Base-by-base conservation (phyloP, 129 eudicot genomes). In the Lactuca saligna region DNA sequence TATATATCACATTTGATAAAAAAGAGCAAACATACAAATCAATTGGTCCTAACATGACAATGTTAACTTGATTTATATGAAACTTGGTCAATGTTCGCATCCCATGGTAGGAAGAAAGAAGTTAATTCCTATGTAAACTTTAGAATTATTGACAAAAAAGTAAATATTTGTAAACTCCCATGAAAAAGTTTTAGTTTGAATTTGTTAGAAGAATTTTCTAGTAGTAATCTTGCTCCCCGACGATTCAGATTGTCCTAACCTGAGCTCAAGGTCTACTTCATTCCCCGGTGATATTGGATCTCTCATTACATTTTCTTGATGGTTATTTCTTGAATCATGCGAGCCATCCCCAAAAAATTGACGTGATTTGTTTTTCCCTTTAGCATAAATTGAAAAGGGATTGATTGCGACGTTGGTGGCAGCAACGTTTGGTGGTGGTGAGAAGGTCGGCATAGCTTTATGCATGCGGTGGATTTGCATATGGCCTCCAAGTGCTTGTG, bases 191-290 rank as follows among this genome's bases (percentile, higher is more conserved):
- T 3, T 8, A 29, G 64, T 50, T 63, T 66, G 15, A 46, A 58
- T 57, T 37, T 53, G 65, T 72, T 66, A 78, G 68, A 78, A 72
- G 54, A 78, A 78, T 7, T 66, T 78, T 59, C 74, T 58, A 1
- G 53, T 67, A 17, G 54, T 20, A 51, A 42, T 34, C 51, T 61
- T 69, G 12, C 57, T 39, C 53, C 46, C 63, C 7, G 59, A 31
- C 1, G 65, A 63, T 11, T 31, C 58, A 38, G 38, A 63, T 58
- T 71, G 74, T 8, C 82, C 82, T 62, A 78, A 66, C 70, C 78
- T 72, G 63, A 78, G 82, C 75, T 66, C 82, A 32, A 72, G 82
- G 53, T 78, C 82, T 11, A 78, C 62, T n/a, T 78, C 82, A 7
- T 33, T 29, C 7, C 3, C 59, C 62, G 53, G 33, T 20, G 61